Evolutionary conservation across 2,329 filamentous ascomycete species (phyloP), one percentile per base, ranked within the genome.

Genomic region (Tolypocladium endophyticum): DNA sequence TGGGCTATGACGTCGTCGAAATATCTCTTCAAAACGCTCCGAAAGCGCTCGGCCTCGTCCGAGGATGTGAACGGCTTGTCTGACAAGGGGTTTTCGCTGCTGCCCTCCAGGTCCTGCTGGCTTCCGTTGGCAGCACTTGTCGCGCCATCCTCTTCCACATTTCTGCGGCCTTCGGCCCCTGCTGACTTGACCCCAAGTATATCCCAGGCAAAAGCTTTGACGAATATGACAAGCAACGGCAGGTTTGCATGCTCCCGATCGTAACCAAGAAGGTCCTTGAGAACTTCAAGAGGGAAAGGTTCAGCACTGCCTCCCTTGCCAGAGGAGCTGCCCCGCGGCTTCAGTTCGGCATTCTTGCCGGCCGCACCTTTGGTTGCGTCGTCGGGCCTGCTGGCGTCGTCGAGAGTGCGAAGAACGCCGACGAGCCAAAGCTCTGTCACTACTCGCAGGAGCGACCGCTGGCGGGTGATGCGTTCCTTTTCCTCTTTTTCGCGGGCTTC

Each of bases 351-450:
- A 8, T 80, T 76, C 72, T 92, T 96, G 41, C 82, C 78, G 47
- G 83, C 78, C 2, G 78, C 78, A 72, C 80, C 82, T 73, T 81
- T 85, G 33, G 82, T 82, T n/a, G 81, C 77, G 68, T 87, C 84
- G 62, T 87, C 84, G 12, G 85, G 84, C 54, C 79, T 79, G 57
- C 76, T 81, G 61, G 85, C 81, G 69, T 88, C 84, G 65, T 87
- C 84, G 61, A 97, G 79, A 50, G 92, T 97, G 67, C 88, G 85
- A 65, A 99, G 74, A 50, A 94, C 88, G 35, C 90, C 91, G 23
- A 96, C 91, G 5, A 99, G 84, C 95, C 95, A 99, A 41, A 99
- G 80, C 72, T 99, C 94, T 2, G 94, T 97, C 39, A 96, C 92
- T 16, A 99, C 88, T 43, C 92, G 86, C 58, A 99, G 77, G 28